These are phyloP conservation scores for Hysterium pulicare DNA, from an alignment of 2,329 filamentous ascomycete species.

Conservation along the genomic window DNA sequence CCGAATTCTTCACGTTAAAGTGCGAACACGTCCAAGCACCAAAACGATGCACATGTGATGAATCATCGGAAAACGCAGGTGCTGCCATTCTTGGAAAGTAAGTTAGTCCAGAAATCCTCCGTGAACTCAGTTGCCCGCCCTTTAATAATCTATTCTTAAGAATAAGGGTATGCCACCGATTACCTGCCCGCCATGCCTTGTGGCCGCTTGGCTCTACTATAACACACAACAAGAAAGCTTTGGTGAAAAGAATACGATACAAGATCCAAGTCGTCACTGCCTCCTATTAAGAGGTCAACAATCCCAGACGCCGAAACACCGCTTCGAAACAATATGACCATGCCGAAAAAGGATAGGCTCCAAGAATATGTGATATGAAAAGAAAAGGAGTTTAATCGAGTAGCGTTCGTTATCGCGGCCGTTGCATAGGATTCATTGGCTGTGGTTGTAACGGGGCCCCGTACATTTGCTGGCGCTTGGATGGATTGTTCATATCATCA, in stretches of 20 bases:
- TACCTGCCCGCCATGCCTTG: not conserved
- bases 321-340: not conserved
- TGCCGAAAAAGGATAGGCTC: not conserved
- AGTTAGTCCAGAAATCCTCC: no score
- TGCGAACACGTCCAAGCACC: no score
- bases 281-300: not conserved
- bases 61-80: no score
- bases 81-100: no score
- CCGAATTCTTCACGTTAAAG: no score
- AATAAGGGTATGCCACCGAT: conserved; percentile 1
- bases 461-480: conserved; percentile 60
- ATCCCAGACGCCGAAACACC: not conserved
- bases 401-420: conserved; percentile 36
- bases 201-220: not conserved
- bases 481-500: conserved; percentile 48
- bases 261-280: not conserved
- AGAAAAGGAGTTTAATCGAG: not conserved
- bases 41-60: not conserved
- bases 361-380: not conserved
- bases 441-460: conserved; percentile 40
- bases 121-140: not conserved
- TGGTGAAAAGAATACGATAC: conserved; percentile 1
- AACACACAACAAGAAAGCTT: not conserved
- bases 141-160: not conserved
- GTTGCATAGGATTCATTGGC: conserved; percentile 49